Percentiles rank a stretch among this genome's conserved stretches.
Conservation (phyloP, 2,329 filamentous ascomycete species). For the Aspergillus proliferans region DNA sequence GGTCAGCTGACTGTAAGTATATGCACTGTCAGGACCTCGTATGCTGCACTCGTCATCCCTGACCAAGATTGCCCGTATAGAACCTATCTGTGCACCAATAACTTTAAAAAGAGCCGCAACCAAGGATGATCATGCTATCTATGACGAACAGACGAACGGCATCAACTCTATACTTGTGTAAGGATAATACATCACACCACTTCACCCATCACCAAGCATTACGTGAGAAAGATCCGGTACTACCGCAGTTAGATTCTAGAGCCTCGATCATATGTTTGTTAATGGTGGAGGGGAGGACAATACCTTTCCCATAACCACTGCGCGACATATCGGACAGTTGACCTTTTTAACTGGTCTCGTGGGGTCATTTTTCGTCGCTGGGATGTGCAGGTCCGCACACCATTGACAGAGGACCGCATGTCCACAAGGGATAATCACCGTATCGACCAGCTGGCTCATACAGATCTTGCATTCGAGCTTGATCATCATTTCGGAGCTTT, state of each 20-base stretch:
- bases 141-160: no score
- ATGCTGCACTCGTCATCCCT: no score
- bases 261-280: not conserved
- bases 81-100: no score
- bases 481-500: constrained; percentile 45
- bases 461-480: constrained; percentile 50
- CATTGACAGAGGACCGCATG: constrained; percentile 51
- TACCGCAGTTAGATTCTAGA: not conserved
- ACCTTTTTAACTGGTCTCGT: constrained; percentile 11
- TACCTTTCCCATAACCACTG: constrained; percentile 23
- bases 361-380: constrained; percentile 34
- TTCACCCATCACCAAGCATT: not conserved
- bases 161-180: not conserved
- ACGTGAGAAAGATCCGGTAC: constrained; percentile 6
- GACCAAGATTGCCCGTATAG: no score
- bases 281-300: not conserved
- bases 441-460: constrained; percentile 47
- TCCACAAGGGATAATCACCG: constrained; percentile 49
- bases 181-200: no score
- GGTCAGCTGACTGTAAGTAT: no score
- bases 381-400: constrained; percentile 48
- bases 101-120: no score
- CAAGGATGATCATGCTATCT: no score
- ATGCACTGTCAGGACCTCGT: no score
- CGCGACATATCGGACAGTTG: constrained; percentile 24